phyloP scores from a whole-genome alignment of 176 grass and related monocot species.

The Puccinellia tenuiflora region DNA sequence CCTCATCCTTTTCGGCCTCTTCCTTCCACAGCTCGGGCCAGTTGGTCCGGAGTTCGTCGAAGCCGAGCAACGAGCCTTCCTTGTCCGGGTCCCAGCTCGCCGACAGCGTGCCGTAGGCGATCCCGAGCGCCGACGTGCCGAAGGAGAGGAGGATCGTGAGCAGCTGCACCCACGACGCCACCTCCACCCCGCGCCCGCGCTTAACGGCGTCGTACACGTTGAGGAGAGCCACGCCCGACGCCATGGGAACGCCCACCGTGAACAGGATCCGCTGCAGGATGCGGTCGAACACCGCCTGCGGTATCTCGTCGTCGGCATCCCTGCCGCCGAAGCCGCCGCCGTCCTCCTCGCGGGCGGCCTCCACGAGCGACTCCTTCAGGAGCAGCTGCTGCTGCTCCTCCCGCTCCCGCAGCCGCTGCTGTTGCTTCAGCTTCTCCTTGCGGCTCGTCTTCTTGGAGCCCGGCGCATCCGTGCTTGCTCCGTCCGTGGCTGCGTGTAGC shows the following conservation, averaged over 20 bases:
- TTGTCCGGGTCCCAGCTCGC: constrained; percentile 74
- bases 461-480: neutral
- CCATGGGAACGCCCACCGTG: constrained; percentile 63
- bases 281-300: constrained; percentile 64
- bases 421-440: constrained; percentile 20
- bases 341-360: neutral
- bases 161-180: constrained; percentile 55
- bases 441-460: constrained; percentile 15
- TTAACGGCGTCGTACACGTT: constrained; percentile 46
- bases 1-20: constrained; percentile 37
- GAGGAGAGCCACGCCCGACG: constrained; percentile 43
- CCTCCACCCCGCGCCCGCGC: constrained; percentile 12
- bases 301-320: constrained; percentile 54
- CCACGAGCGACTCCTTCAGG: neutral
- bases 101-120: constrained; percentile 80
- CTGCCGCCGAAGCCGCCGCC: neutral
- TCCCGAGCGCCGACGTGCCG: constrained; percentile 73
- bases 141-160: constrained; percentile 64
- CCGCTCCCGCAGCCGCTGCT: neutral
- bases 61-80: constrained; percentile 72
- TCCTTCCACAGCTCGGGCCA: constrained; percentile 90
- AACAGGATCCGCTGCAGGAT: constrained; percentile 65
- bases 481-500: constrained; percentile 24
- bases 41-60: constrained; percentile 63
- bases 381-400: constrained; percentile 10